Base-by-base conservation (phyloP, 495 filamentous ascomycete species). In the Aspergillus panamensis region DNA sequence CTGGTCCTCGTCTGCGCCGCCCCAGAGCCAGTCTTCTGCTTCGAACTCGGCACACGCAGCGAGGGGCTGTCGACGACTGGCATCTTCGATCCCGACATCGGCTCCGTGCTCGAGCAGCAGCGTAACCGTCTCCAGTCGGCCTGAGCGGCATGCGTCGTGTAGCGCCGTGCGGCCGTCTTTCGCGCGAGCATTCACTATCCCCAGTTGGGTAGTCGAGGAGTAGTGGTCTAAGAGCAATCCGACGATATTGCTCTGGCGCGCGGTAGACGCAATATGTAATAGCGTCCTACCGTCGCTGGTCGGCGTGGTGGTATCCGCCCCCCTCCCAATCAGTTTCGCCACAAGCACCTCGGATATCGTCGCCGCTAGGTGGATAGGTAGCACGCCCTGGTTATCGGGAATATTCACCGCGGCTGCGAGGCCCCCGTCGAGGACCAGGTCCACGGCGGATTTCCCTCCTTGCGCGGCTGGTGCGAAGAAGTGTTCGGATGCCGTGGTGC, bases 231-330 rank as follows among this genome's bases (percentile, higher is more conserved):
- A 59, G 3, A 80, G 58, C 14, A 76, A 42, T 0, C 69, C 77
- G 8, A 80, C 57, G 8, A 66, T 61, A 49, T 77, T 77, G 39
- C 60, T 68, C 50, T 73, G 62, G 6, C 69, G 60, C 29, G 71
- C 66, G 35, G 58, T 52, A 3, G 71, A 63, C 8, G 75, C 76
- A 19, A 77, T 60, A 54, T 80, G 77, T 3, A 80, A 61, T 16
- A 71, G 50, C 9, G 69, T 77, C 14, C 64, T 54, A 1, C 68
- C 64, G 13, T 75, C 62, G 16, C 65, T 55, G 0, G 75, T 75
- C 6, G 20, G 25, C 12, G 37, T 39, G 8, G 58, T 58, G 13
- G 62, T 21, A 48, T 70, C 59, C 2, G 70, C 73, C 5, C 77
- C 77, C 0, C 61, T 61, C 12, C 54, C 30, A n/a, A 80, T 64